Percentiles rank a stretch among this genome's conserved stretches.
These are phyloP conservation scores for Anthoceros angustus DNA, from an alignment of 225 moss, liverwort and hornwort genomes.

Conservation along the genomic window DNA sequence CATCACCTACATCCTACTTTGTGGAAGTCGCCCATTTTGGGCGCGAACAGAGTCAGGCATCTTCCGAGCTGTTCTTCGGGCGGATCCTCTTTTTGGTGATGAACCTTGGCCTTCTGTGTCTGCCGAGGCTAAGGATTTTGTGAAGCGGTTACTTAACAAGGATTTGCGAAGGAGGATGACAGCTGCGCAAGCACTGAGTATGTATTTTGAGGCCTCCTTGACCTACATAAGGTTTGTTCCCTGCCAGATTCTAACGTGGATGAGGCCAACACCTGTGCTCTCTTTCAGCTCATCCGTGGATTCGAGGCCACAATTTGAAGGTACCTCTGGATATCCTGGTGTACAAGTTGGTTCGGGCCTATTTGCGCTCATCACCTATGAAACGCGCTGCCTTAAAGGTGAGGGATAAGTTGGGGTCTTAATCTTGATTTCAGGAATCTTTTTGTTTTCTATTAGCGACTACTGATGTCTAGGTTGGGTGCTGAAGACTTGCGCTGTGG, in stretches of 20 bases:
- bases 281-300: constrained; percentile 82
- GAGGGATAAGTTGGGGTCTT: constrained; percentile 4
- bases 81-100: constrained; percentile 89
- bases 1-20: constrained; percentile 81
- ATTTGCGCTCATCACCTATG: constrained; percentile 89
- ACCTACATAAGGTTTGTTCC: background rate
- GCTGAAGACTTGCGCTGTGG: background rate
- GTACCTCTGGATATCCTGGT: constrained; percentile 95
- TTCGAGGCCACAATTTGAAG: constrained; percentile 58
- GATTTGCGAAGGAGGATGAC: constrained; percentile 91
- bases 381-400: constrained; percentile 93
- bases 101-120: constrained; percentile 93
- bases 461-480: background rate
- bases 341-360: constrained; percentile 94
- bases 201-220: background rate
- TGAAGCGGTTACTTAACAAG: constrained; percentile 80
- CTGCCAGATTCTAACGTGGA: too few relatives aligned
- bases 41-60: constrained; percentile 90
- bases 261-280: background rate
- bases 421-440: background rate
- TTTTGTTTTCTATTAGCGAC: background rate
- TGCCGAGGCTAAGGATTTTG: constrained; percentile 81
- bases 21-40: constrained; percentile 95
- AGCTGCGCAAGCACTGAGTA: constrained; percentile 76
- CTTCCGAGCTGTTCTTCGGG: constrained; percentile 78